A percentile compares a stretch with the other conserved stretches of the same genome.
phyloP scores from a whole-genome alignment of 257 asterid genomes.

The Primulina eburnea region DNA sequence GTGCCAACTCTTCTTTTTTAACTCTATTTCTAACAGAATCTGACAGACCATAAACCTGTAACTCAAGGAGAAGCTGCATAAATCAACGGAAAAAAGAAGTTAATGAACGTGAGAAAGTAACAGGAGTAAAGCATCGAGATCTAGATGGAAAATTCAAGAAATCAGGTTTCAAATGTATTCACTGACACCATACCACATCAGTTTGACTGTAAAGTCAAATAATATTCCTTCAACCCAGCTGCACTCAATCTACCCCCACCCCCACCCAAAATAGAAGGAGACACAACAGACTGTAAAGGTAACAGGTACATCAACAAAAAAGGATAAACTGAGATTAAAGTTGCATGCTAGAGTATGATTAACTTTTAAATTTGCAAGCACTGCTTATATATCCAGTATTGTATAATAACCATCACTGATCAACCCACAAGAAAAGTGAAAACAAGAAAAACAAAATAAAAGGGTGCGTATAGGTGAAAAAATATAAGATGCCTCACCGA shows the following conservation, averaged over 20 bases:
- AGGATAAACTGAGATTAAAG: too few relatives aligned
- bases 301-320: too few relatives aligned
- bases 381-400: too few relatives aligned
- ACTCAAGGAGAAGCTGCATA: conserved; percentile 80
- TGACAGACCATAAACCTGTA: conserved; percentile 94
- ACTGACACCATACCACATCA: conserved; percentile 11
- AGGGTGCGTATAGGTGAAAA: background rate
- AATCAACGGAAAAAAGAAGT: conserved; percentile 28
- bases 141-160: conserved; percentile 15
- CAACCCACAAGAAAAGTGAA: too few relatives aligned
- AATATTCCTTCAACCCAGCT: too few relatives aligned
- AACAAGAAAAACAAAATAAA: background rate
- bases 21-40: conserved; percentile 60
- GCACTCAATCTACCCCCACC: too few relatives aligned
- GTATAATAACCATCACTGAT: too few relatives aligned
- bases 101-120: conserved; percentile 8
- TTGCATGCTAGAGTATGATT: too few relatives aligned
- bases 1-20: conserved; percentile 48
- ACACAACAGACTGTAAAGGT: too few relatives aligned
- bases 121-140: conserved; percentile 19
- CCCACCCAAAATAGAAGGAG: too few relatives aligned
- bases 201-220: conserved; percentile 3
- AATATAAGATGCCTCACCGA: too few relatives aligned
- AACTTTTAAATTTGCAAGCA: too few relatives aligned
- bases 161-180: background rate